Evolutionary conservation across 2,329 filamentous ascomycete species (phyloP), one percentile per base, ranked within the genome.

Genomic region (Talaromyces sp.): DNA sequence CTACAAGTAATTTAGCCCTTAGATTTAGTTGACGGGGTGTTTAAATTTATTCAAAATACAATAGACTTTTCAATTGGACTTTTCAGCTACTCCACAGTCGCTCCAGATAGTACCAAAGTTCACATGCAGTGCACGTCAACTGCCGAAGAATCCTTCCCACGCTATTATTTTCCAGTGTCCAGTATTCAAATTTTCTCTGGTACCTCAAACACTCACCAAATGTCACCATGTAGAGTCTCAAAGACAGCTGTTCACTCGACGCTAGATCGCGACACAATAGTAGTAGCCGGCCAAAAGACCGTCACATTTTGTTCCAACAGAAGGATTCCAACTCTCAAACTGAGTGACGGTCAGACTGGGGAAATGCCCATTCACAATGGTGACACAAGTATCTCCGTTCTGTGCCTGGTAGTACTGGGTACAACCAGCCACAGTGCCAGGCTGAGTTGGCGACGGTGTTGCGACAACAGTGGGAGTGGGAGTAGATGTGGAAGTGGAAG

Each of bases 241-340:
- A 46, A 1, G 43, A 24, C 43, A 46, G 6, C 14, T 38, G 17
- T n/a, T 7, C 17, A 8, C 17, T 11, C 7, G 11, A 12, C 2
- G 19, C 19, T 46, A 46, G 12, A 51, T 55, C 12, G 51, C 66
- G 3, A 68, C 64, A 48, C 69, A 70, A 32, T 67, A 65, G 53
- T 63, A 66, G 35, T 68, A 67, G 4, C 62, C 67, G n/a, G 50
- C 27, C 61, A 65, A 63, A 19, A 71, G 48, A 17, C 53, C 59
- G 1, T 57, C 32, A 58, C 69, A 71, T 31, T 61, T 58, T 3
- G 38, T 27, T 10, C 64, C 65, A 1, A 68, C 65, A 1, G 59
- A 62, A 2, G 66, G 64, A 63, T 68, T 69, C 67, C 67, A 70
- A 4, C 55, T 52, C 2, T 57, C 52, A 58, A 69, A 69, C 1